Evolutionary conservation across 345 rosid species (phyloP).

Genomic region (Durio zibethinus): DNA sequence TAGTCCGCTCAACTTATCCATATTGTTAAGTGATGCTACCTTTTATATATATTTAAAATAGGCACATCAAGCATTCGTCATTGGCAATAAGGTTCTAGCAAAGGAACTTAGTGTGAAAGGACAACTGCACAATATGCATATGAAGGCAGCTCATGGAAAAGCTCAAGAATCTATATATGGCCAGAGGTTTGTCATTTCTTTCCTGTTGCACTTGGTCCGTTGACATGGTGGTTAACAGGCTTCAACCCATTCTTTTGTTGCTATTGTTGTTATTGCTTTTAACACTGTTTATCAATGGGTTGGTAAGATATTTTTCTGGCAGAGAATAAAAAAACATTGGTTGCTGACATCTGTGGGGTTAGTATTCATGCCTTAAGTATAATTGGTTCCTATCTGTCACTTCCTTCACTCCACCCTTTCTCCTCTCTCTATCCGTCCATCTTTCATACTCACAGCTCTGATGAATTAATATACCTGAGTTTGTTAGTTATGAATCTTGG

Average conservation of each 20-base stretch:
- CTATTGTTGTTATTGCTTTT: background rate
- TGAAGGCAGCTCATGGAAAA: conserved; percentile 96
- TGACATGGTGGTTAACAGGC: background rate
- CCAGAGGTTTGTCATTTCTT: conserved; percentile 65
- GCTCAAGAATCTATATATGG: conserved; percentile 94
- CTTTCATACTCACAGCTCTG: background rate
- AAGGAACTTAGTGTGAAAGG: conserved; percentile 93
- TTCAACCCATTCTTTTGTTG: background rate
- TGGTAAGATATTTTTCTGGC: background rate
- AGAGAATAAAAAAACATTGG: background rate
- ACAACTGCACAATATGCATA: conserved; percentile 80
- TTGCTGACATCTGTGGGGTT: background rate
- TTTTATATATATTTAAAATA: conserved; percentile 26
- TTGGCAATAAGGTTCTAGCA: conserved; percentile 90
- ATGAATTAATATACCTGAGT: conserved; percentile 6
- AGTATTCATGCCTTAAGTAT: background rate
- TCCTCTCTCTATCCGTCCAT: background rate
- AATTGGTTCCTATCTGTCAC: background rate
- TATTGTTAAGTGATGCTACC: background rate
- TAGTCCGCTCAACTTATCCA: background rate
- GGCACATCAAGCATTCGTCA: conserved; percentile 89
- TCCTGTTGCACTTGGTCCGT: conserved; percentile 1
- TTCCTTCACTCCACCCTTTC: background rate
- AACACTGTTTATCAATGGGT: background rate
- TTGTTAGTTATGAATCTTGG: background rate